Evolutionary conservation across 495 filamentous ascomycete species (phyloP).

Genomic region (Aspergillus biplanus): DNA sequence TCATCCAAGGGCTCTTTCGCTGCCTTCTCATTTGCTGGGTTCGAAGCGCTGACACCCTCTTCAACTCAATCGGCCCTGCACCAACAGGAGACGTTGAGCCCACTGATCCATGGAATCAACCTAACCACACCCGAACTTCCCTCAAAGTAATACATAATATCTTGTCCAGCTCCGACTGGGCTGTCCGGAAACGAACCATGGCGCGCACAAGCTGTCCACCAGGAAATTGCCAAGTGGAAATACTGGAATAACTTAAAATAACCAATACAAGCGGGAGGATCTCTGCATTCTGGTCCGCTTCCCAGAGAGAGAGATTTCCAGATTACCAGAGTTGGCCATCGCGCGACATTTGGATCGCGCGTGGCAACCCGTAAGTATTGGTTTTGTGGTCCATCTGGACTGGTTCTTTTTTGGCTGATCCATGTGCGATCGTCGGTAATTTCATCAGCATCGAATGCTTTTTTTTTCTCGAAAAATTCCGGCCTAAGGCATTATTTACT

Average conservation of each 20-base stretch:
- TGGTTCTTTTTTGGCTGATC: constrained; percentile 1
- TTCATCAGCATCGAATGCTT: neutral
- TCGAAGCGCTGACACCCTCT: constrained; percentile 17
- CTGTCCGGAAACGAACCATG: constrained; percentile 14
- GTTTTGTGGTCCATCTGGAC: constrained; percentile 14
- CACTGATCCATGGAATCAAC: constrained; percentile 13
- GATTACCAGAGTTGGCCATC: constrained; percentile 4
- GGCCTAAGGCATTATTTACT: constrained; percentile 1
- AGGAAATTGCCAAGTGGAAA: constrained; percentile 7
- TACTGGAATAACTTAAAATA: neutral
- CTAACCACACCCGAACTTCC: constrained; percentile 11
- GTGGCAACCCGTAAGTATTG: constrained; percentile 22
- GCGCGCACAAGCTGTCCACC: constrained; percentile 1
- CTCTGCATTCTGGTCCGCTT: neutral
- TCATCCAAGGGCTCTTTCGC: constrained; percentile 7
- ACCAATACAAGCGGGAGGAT: neutral
- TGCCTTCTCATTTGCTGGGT: constrained; percentile 6
- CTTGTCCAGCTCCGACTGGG: neutral
- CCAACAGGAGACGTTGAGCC: constrained; percentile 1
- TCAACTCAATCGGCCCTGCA: constrained; percentile 6
- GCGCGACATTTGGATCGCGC: constrained; percentile 21
- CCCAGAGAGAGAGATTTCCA: neutral
- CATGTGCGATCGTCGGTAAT: constrained; percentile 3
- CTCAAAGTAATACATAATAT: neutral
- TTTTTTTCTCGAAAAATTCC: neutral